These are phyloP conservation scores for Backusella sp. DNA, from an alignment of 192 early-diverging fungal species.

Conservation along the genomic window DNA sequence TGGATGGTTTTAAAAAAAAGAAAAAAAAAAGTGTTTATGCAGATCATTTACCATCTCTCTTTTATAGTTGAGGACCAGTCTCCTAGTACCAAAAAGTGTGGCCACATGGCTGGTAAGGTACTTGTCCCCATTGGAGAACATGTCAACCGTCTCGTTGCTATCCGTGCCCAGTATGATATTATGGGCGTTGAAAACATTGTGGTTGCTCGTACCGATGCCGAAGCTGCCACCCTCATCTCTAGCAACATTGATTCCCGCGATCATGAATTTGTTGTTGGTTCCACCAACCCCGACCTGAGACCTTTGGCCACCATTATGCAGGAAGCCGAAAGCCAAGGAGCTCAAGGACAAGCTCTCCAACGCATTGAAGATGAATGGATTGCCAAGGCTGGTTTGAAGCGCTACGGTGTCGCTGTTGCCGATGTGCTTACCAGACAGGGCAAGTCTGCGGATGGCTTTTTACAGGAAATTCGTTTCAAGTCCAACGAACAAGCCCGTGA, in stretches of 20 bases:
- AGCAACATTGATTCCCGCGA: constrained; percentile 96
- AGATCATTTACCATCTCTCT: neutral
- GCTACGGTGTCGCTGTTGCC: constrained; percentile 77
- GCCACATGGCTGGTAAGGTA: constrained; percentile 99
- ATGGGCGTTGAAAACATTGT: constrained; percentile 96
- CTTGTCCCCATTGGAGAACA: constrained; percentile 97
- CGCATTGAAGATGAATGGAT: constrained; percentile 87
- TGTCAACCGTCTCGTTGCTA: constrained; percentile 93
- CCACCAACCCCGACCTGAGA: constrained; percentile 73
- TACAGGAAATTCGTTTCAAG: constrained; percentile 47
- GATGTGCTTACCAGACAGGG: constrained; percentile 67
- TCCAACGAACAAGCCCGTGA: constrained; percentile 85
- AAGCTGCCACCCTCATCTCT: constrained; percentile 95
- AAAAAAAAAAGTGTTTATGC: neutral
- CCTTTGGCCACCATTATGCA: constrained; percentile 78
- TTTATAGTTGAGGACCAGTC: constrained; percentile 81
- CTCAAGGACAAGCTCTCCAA: constrained; percentile 70
- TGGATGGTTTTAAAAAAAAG: neutral
- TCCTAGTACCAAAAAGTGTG: constrained; percentile 97
- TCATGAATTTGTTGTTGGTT: constrained; percentile 94
- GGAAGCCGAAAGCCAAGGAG: constrained; percentile 75
- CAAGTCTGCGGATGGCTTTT: constrained; percentile 39
- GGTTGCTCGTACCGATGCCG: constrained; percentile 94
- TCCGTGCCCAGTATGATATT: constrained; percentile 96
- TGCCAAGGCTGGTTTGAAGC: constrained; percentile 73